phyloP scores from a whole-genome alignment of 2,329 filamentous ascomycete species.

The Pseudogymnoascus sp. region DNA sequence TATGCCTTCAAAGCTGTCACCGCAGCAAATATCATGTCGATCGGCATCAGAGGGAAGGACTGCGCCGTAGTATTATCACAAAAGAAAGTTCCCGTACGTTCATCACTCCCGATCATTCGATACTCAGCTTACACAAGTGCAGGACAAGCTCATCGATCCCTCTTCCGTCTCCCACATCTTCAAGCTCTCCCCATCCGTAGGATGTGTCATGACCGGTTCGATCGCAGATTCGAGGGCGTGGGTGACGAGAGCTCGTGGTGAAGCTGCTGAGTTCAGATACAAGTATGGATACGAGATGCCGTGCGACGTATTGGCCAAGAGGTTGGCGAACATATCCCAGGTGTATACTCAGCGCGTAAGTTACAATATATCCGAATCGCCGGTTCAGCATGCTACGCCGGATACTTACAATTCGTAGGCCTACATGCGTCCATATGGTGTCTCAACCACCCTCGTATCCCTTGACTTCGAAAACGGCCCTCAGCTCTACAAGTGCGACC shows the following conservation, averaged over 20 bases:
- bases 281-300: conserved; percentile 99
- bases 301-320: conserved; percentile 91
- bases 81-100: conserved; percentile 95
- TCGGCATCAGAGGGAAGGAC: conserved; percentile 92
- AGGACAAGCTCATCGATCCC: conserved; percentile 99
- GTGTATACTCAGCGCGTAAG: conserved; percentile 94
- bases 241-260: conserved; percentile 84
- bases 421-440: conserved; percentile 96
- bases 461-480: conserved; percentile 88
- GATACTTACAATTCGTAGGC: conserved; percentile 48
- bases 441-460: conserved; percentile 90
- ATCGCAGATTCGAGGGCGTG: conserved; percentile 95
- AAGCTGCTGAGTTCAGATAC: conserved; percentile 97
- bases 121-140: conserved; percentile 21
- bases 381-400: conserved; percentile 13
- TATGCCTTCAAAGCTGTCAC: conserved; percentile 99
- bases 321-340: conserved; percentile 97
- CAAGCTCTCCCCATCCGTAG: conserved; percentile 89
- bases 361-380: conserved; percentile 16
- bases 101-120: conserved; percentile 10
- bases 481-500: conserved; percentile 97
- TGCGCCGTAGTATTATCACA: conserved; percentile 96
- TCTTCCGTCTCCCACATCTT: conserved; percentile 96
- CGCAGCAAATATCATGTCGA: conserved; percentile 96
- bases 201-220: conserved; percentile 96